These are phyloP conservation scores for Fomitopsis schrenkii DNA, from an alignment of 1,284 basidiomycete genomes.

Conservation along the genomic window DNA sequence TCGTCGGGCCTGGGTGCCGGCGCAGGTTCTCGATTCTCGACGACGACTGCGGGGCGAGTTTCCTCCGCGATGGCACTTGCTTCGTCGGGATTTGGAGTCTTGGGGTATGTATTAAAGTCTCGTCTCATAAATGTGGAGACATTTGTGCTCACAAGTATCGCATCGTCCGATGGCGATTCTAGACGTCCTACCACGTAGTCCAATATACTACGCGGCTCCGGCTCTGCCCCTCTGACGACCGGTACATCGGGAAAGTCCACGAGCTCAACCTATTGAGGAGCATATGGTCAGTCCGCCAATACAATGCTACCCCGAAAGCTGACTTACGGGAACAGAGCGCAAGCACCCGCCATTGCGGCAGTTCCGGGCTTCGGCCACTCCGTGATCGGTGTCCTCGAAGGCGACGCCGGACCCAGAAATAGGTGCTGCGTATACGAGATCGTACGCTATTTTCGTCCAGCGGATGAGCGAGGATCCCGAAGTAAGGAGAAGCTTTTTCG, in stretches of 20 bases:
- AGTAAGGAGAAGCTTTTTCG: too few species aligned
- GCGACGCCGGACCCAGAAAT: neutral
- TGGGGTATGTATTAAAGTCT: neutral
- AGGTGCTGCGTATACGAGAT: neutral
- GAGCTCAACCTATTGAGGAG: neutral
- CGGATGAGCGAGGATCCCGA: neutral
- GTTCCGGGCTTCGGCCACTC: neutral
- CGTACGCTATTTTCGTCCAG: neutral
- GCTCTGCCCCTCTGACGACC: neutral
- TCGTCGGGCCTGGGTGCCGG: neutral
- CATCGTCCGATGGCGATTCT: neutral
- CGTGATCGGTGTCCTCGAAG: neutral
- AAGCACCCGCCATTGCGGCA: neutral
- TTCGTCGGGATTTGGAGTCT: neutral
- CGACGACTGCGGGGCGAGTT: neutral
- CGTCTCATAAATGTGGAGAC: neutral
- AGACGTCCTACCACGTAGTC: neutral
- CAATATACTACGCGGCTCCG: neutral
- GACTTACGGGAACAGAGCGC: neutral
- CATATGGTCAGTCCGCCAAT: neutral
- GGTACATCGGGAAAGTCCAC: neutral
- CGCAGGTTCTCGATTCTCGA: neutral
- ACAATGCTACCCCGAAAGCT: neutral
- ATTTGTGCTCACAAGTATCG: neutral
- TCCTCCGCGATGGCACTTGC: neutral